A percentile compares a stretch with the other conserved stretches of the same genome.
phyloP scores from a whole-genome alignment of 2,329 filamentous ascomycete genomes.

The Westerdykella ornata region DNA sequence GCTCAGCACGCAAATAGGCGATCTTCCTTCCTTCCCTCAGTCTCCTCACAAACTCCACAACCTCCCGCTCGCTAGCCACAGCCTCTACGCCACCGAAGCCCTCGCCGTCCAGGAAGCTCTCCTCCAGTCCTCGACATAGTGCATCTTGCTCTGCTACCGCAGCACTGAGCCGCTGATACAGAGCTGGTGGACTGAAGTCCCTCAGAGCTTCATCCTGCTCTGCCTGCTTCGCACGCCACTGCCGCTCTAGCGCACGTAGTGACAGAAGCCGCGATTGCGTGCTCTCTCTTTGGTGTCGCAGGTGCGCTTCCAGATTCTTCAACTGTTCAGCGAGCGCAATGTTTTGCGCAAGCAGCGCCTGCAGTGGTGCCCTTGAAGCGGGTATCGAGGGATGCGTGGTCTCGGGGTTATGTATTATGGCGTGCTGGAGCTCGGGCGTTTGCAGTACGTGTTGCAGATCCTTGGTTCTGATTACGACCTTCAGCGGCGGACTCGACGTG shows the following conservation, averaged over 20 bases:
- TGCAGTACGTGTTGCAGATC: constrained; percentile 67
- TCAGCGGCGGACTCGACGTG: constrained; percentile 12
- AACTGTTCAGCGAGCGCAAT: constrained; percentile 61
- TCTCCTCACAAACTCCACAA: constrained; percentile 73
- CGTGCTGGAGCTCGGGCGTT: constrained; percentile 59
- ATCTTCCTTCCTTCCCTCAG: constrained; percentile 74
- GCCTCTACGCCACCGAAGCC: constrained; percentile 37
- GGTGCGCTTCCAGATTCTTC: constrained; percentile 52
- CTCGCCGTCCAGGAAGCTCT: constrained; percentile 75
- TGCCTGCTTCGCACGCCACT: constrained; percentile 80
- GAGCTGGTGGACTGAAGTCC: constrained; percentile 75
- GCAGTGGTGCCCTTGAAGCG: constrained; percentile 58
- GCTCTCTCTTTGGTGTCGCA: constrained; percentile 57
- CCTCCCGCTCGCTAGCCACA: constrained; percentile 69
- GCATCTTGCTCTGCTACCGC: constrained; percentile 76
- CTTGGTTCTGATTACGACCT: constrained; percentile 54
- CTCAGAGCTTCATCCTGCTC: constrained; percentile 81
- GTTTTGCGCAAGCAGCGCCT: constrained; percentile 62
- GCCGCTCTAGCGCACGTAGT: constrained; percentile 80
- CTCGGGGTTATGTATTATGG: constrained; percentile 61
- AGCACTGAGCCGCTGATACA: constrained; percentile 75
- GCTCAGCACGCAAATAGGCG: constrained; percentile 74
- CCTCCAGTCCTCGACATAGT: constrained; percentile 76
- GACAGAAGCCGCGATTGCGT: constrained; percentile 77
- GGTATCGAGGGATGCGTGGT: constrained; percentile 67